phyloP scores from a whole-genome alignment of 2,329 filamentous ascomycete species.

The Fusarium abutilonis region DNA sequence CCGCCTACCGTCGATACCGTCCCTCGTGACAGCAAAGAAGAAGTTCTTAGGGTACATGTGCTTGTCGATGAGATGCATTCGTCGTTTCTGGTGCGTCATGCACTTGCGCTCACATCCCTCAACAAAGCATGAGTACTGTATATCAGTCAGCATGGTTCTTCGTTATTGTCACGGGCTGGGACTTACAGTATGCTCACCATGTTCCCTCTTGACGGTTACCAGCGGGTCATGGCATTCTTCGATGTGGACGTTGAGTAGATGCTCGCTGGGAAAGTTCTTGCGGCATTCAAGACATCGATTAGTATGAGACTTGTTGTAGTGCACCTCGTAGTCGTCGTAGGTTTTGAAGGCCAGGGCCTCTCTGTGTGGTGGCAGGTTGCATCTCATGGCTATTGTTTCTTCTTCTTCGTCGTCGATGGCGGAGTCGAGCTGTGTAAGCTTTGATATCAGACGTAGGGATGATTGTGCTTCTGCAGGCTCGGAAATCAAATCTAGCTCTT shows the following conservation, averaged over 20 bases:
- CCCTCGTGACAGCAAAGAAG: conserved; percentile 86
- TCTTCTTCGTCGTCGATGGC: conserved; percentile 49
- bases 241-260: conserved; percentile 85
- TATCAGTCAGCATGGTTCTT: conserved; percentile 22
- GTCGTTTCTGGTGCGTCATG: conserved; percentile 82
- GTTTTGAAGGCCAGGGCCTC: conserved; percentile 75
- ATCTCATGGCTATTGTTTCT: conserved; percentile 70
- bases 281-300: conserved; percentile 87
- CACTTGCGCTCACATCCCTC: conserved; percentile 88
- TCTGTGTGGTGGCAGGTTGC: conserved; percentile 82
- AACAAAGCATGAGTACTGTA: conserved; percentile 86
- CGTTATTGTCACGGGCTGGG: neutral
- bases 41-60: conserved; percentile 90
- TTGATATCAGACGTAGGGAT: conserved; percentile 54
- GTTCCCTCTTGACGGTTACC: conserved; percentile 73
- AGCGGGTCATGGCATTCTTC: conserved; percentile 92
- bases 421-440: conserved; percentile 69
- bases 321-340: conserved; percentile 84
- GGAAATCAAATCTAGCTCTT: conserved; percentile 52
- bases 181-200: conserved; percentile 86
- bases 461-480: conserved; percentile 31
- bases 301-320: conserved; percentile 82
- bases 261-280: conserved; percentile 86
- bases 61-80: conserved; percentile 92
- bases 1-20: conserved; percentile 85